Base-by-base conservation (phyloP, 2,329 filamentous ascomycete genomes). In the Microsporum audouinii region DNA sequence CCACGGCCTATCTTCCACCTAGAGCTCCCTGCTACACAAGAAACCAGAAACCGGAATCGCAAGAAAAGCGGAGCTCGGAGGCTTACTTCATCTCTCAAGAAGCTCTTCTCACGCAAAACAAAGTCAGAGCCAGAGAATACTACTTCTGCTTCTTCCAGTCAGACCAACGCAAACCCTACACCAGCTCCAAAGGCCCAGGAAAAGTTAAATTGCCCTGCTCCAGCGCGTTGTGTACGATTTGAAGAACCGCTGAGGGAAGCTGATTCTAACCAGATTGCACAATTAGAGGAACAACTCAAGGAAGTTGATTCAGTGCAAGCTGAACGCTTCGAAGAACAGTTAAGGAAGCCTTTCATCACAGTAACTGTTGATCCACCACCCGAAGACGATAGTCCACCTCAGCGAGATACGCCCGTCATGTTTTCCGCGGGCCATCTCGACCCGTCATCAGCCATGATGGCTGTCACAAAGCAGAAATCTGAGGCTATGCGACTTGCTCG, bases 391-490 rank as follows among this genome's bases (percentile, higher is more conserved):
- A 29, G 55, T 14, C 27, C 55, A 43, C 36, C 39, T 10, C 55
- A 39, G n/a, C 27, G 14, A 29, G 27, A 41, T 43, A 43, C 55
- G 17, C 53, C 62, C 36, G 61, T 38, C 34, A 73, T 73, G 72
- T 69, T 69, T 59, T 49, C 66, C 29, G 51, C 65, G 51, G 67
- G 63, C 3, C 70, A 76, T 47, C 64, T 76, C 51, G 74, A 76
- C 62, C 74, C 75, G 27, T 71, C 74, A 47, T 75, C 73, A 53
- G 74, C 75, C 38, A 69, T 76, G 71, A 70, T 73, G 60, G 75
- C 76, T 12, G 73, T 79, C 63, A 78, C 76, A n/a, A 75, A 74
- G 60, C 77, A 79, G 64, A 78, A 78, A 61, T 72, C 72, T n/a
- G 76, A 79, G 65, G 77, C 77, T 3, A 76, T 79, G 53, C 74